Evolutionary conservation across 2,329 filamentous ascomycete species (phyloP), one percentile per base, ranked within the genome.

Genomic region (Penicillium occitanis): DNA sequence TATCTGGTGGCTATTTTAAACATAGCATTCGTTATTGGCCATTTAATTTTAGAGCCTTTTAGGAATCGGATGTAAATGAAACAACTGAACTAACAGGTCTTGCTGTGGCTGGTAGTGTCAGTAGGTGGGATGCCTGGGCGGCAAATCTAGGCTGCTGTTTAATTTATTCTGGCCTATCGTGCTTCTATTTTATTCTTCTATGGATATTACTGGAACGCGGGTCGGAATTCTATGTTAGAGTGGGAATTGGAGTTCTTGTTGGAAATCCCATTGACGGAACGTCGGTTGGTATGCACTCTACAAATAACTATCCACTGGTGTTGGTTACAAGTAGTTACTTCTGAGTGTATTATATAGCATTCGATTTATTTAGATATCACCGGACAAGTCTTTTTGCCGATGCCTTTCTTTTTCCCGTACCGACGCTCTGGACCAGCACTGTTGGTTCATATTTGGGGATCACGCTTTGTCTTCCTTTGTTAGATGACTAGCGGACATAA

Each of bases 1-100:
- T 91, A 90, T 72, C 80, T 91, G 22, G 77, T 91, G 2, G 84
- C 89, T 1, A 87, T 91, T 11, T 10, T 33, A 1, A 33, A 33
- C 33, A 33, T 8, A 33, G 33, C 33, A 33, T 33, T 7, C 33
- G 8, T 33, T 30, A 33, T 2, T 33, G 33, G 33, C 33, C 33
- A 1, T 33, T 10, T 33, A 3, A 33, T 33, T 33, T 1, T 33
- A 33, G 33, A 33, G 33, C 10, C 33, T 33, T 8, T 10, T 33
- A 10, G 8, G 25, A 25, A 25, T 25, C 25, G 25, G 8, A 33
- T 33, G 33, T 10, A 33, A 33, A 33, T 10, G 33, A 33, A 33
- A 33, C 84, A 0, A 67, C 89, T 0, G 88, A 89, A 71, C 78
- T 84, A 64, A 76, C 85, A 65, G 77, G 81, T 0, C 79, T 79